Base-by-base conservation (phyloP, 306 rosid species). In the Cicer bijugum region DNA sequence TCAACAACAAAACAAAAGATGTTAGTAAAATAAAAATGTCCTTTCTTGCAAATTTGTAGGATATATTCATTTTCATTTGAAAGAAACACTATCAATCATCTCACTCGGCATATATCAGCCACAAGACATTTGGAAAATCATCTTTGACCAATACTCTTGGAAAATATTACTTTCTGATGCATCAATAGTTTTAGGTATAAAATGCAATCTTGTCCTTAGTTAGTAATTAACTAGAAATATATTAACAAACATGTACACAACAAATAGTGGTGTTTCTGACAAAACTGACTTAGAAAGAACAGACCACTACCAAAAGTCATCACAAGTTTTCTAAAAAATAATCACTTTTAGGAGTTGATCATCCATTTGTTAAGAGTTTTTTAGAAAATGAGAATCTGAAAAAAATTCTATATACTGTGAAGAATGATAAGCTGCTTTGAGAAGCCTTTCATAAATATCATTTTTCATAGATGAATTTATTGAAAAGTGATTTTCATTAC, bases 21-120 rank as follows among this genome's bases (percentile, higher is more conserved):
- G 38, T 59, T 52, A 45, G 72, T 17, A 40, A 51, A 56, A 45
- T 33, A 7, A 40, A 51, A 48, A 45, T 33, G 10, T 19, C 52
- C 6, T 37, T 38, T 39, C 3, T 14, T 5, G 28, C 6, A 40
- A 71, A 56, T 19, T 53, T 65, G 11, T 5, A 1, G 48, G 28
- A 63, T 58, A 38, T 51, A 43, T 45, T 65, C 52, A 64, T 23
- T 70, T 56, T 40, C 1, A 70, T 59, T 12, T 0, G 9, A 51
- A 23, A 67, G 63, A 19, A 55, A 43, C 7, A 58, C 51, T 20
- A 37, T 14, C 64, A 61, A 62, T 40, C 43, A 10, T 60, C 48
- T 17, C 64, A 69, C 48, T 17, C 64, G 48, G 63, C 28, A 69
- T 69, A 58, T 8, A 59, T 39, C 56, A 48, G 28, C 53, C 1